These are phyloP conservation scores for Leptographium wingfieldii DNA, from an alignment of 2,329 filamentous ascomycete genomes.

Conservation along the genomic window DNA sequence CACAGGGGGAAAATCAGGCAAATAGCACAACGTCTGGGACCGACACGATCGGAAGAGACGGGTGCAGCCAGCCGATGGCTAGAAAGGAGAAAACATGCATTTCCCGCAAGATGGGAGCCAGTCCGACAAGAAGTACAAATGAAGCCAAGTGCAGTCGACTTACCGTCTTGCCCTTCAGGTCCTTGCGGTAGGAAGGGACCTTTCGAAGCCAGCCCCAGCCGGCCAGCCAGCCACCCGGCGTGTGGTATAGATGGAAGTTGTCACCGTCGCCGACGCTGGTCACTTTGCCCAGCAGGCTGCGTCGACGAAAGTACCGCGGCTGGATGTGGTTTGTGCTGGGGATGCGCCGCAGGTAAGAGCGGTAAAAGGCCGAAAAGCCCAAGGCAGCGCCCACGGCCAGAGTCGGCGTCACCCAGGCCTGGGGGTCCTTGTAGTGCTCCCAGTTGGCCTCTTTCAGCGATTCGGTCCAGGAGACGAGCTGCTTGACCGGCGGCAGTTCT, in stretches of 20 bases:
- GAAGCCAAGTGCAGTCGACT: slow-evolving; percentile 12
- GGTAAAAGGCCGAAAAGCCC: slow-evolving; percentile 48
- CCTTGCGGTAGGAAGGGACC: slow-evolving; percentile 55
- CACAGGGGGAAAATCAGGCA: background rate
- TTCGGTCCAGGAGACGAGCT: slow-evolving; percentile 23
- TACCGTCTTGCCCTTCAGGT: slow-evolving; percentile 68
- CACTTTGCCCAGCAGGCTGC: slow-evolving; percentile 72
- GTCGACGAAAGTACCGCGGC: slow-evolving; percentile 58
- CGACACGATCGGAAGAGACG: background rate
- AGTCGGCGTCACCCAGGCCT: slow-evolving; percentile 39
- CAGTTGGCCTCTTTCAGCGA: slow-evolving; percentile 36
- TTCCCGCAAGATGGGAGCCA: background rate
- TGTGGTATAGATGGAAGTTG: slow-evolving; percentile 90
- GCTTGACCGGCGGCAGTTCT: background rate
- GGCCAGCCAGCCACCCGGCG: slow-evolving; percentile 71
- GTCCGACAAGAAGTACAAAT: background rate
- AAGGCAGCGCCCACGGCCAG: slow-evolving; percentile 44
- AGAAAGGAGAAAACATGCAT: background rate
- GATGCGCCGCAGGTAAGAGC: slow-evolving; percentile 70
- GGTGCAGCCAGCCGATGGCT: background rate
- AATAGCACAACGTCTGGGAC: background rate
- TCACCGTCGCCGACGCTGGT: slow-evolving; percentile 95
- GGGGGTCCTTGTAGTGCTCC: slow-evolving; percentile 41
- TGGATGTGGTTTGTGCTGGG: slow-evolving; percentile 65
- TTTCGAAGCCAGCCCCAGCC: slow-evolving; percentile 89